Evolutionary conservation across 495 filamentous ascomycete genomes (phyloP).

Genomic region (Sabuloglossum arenarium): DNA sequence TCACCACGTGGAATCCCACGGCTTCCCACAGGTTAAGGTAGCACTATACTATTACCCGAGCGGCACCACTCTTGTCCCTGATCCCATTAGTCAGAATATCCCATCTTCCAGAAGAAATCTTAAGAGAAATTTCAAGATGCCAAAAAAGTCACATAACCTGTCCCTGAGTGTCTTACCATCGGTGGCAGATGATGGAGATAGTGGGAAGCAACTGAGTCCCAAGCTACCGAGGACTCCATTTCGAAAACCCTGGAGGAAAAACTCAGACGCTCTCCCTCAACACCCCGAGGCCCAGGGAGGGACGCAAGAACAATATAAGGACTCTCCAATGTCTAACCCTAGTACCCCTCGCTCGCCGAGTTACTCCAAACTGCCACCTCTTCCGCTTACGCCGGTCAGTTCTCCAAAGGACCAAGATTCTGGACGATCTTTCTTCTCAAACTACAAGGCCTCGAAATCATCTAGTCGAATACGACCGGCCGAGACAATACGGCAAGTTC

Average conservation of each 20-base stretch:
- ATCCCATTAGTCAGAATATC: neutral
- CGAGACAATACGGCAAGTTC: constrained; percentile 8
- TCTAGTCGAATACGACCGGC: constrained; percentile 19
- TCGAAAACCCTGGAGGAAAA: neutral
- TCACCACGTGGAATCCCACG: neutral
- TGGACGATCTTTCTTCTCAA: constrained; percentile 31
- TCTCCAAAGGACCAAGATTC: constrained; percentile 19
- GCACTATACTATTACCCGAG: neutral
- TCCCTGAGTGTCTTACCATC: neutral
- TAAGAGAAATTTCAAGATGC: neutral
- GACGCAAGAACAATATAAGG: neutral
- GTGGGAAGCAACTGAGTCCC: neutral
- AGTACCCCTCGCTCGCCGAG: neutral
- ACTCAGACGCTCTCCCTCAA: neutral
- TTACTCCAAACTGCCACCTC: neutral
- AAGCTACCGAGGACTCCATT: neutral
- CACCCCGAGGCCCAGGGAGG: neutral
- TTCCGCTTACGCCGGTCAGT: neutral
- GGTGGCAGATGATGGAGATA: neutral
- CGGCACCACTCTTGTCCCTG: neutral
- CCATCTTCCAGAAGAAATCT: neutral
- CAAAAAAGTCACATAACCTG: neutral
- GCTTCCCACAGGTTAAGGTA: neutral
- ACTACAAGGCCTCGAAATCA: constrained; percentile 32
- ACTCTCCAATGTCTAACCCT: neutral